Base-by-base conservation (phyloP, 176 grass and related monocot species). In the Juncus inflexus region DNA sequence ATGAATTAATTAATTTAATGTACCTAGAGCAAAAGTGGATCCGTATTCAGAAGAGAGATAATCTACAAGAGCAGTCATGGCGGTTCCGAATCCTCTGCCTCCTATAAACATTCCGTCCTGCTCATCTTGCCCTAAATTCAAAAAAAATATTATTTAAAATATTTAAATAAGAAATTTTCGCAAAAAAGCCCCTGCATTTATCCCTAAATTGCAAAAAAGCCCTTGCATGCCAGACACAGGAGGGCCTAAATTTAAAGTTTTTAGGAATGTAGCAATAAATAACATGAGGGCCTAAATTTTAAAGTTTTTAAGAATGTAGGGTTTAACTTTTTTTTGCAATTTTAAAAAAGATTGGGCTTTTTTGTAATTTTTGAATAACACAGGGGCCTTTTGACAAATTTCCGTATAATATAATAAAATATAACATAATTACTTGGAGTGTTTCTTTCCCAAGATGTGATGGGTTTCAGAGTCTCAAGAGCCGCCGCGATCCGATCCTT, bases 11-110 rank as follows among this genome's bases (percentile, higher is more conserved):
- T 42, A 60, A 37, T 55, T 41, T 74, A 53, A 50, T 74, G 52
- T 76, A 99, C 94, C 94, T 55, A 99, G 73, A 76, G 94, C 80
- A 90, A 92, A 99, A 54, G 89, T 99, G 62, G 67, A 82, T 37
- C 94, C 89, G 75, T 99, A 92, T 71, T 90, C 83, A 35, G 94
- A 90, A 82, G 80, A 81, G 64, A 92, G 72, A 68, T 99, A 99
- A 54, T 89, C 80, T 74, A 84, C 72, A 15, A 99, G 76, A 77
- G 80, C 83, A 70, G 80, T 52, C 72, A 99, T 94, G 63, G 95
- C 85, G 65, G 74, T 77, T 74, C 95, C 89, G 80, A 94, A 94
- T 43, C 95, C 95, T 39, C 83, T 69, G 5, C 89, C 83, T 58
- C 89, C 86, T 75, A 92, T 69, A 74, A 89, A 84, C 73, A 92